Evolutionary conservation across 2,329 filamentous ascomycete species (phyloP).

Genomic region (Aspergillus spinulosporus): DNA sequence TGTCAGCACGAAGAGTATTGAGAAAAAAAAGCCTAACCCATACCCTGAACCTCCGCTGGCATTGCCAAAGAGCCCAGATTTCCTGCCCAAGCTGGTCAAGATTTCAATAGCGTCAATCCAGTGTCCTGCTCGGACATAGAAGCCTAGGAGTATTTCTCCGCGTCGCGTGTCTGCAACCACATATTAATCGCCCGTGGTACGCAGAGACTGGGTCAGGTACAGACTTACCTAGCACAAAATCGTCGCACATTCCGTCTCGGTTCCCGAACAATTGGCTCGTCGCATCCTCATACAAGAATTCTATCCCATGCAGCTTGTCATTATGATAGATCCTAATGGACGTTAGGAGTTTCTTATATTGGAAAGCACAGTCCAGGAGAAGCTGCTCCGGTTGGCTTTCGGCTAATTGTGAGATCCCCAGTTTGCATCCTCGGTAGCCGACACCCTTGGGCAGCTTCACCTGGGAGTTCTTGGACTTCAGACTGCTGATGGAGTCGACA

Average conservation of each 20-base stretch:
- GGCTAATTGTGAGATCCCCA: conserved; percentile 72
- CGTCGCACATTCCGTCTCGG: conserved; percentile 67
- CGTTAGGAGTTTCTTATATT: conserved; percentile 71
- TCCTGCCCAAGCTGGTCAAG: conserved; percentile 82
- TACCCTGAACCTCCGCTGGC: conserved; percentile 77
- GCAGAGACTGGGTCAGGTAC: background rate
- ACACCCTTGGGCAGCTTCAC: conserved; percentile 72
- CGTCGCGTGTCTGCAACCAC: conserved; percentile 67
- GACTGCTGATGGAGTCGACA: conserved; percentile 71
- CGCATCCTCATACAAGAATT: conserved; percentile 89
- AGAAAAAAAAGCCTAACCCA: conserved; percentile 41
- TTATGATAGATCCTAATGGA: conserved; percentile 77
- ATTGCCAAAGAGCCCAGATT: conserved; percentile 83
- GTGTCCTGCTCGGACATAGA: conserved; percentile 73
- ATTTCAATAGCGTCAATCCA: conserved; percentile 89
- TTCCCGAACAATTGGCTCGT: conserved; percentile 86
- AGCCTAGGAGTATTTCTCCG: conserved; percentile 85
- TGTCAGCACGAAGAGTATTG: conserved; percentile 12
- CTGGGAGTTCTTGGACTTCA: conserved; percentile 70
- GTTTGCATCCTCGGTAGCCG: conserved; percentile 72
- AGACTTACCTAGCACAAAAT: conserved; percentile 72
- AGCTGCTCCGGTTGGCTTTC: conserved; percentile 70
- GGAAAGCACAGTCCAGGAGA: conserved; percentile 68
- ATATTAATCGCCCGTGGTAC: conserved; percentile 21
- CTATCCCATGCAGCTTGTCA: conserved; percentile 75